These are phyloP conservation scores for Aspergillus leporis DNA, from an alignment of 495 filamentous ascomycete genomes.

Conservation along the genomic window DNA sequence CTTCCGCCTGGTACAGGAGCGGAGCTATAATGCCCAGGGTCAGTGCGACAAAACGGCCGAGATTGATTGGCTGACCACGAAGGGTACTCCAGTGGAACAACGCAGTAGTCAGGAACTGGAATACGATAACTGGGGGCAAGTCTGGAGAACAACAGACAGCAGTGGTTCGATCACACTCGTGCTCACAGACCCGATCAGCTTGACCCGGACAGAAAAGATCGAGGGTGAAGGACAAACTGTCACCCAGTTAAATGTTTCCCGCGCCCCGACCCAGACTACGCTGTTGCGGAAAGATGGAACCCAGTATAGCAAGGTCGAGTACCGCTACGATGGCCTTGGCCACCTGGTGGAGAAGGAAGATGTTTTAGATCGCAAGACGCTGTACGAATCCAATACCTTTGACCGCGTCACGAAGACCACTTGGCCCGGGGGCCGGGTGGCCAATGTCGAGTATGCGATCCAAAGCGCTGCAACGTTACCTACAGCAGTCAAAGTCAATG, in stretches of 20 bases:
- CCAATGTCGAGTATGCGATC: conserved; percentile 1
- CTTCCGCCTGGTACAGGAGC: conserved; percentile 12
- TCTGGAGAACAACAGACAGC: neutral
- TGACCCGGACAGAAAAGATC: conserved; percentile 2
- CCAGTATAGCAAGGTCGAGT: neutral
- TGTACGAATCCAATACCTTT: conserved; percentile 10
- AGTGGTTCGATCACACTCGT: neutral
- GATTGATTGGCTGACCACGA: conserved; percentile 8
- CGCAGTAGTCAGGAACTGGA: neutral
- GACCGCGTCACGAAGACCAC: conserved; percentile 9
- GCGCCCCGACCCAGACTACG: neutral
- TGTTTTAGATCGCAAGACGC: conserved; percentile 1
- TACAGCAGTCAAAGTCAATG: neutral
- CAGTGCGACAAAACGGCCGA: conserved; percentile 7
- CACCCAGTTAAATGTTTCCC: neutral
- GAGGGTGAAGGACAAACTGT: conserved; percentile 9
- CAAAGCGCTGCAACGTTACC: neutral
- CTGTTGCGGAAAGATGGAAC: neutral
- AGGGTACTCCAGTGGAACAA: neutral
- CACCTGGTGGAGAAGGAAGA: conserved; percentile 1
- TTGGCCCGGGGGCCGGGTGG: neutral
- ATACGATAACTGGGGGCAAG: conserved; percentile 14
- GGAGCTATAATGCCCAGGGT: conserved; percentile 5
- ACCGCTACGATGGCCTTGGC: conserved; percentile 11
- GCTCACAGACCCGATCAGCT: conserved; percentile 5